Conservation (phyloP, 2,329 filamentous ascomycete species). For the Magnaporthiopsis poae region DNA sequence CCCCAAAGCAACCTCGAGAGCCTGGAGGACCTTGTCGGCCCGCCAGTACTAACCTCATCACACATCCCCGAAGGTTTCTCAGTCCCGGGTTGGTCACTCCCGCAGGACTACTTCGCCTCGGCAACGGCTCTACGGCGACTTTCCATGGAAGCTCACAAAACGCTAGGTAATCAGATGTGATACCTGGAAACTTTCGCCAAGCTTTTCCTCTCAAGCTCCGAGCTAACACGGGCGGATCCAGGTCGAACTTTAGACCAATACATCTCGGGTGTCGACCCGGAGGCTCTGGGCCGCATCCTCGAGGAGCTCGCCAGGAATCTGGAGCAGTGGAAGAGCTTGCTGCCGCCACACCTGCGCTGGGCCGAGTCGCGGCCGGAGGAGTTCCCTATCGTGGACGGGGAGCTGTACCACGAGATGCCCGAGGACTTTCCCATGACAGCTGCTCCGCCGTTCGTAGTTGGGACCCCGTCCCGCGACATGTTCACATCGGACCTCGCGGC, state of each 20-base stretch:
- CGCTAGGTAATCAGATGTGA: slow-evolving; percentile 30
- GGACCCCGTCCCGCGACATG: slow-evolving; percentile 21
- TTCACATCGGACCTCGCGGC: slow-evolving; percentile 37
- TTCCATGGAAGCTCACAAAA: slow-evolving; percentile 41
- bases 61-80: slow-evolving; percentile 37
- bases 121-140: slow-evolving; percentile 48
- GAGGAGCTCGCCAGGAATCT: slow-evolving; percentile 44
- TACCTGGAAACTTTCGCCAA: too few species aligned
- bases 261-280: not conserved
- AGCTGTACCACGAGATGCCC: slow-evolving; percentile 10
- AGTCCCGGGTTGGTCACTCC: slow-evolving; percentile 41
- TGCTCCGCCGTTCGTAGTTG: not conserved
- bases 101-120: slow-evolving; percentile 49
- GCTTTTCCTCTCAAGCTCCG: not conserved
- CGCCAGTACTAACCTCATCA: slow-evolving; percentile 42
- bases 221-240: not conserved
- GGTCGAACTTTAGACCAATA: not conserved
- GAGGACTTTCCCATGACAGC: slow-evolving; percentile 28
- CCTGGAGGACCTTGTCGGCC: slow-evolving; percentile 41
- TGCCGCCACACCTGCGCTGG: slow-evolving; percentile 48
- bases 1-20: slow-evolving; percentile 45
- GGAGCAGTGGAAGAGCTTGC: slow-evolving; percentile 46
- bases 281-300: slow-evolving; percentile 27
- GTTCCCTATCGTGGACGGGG: slow-evolving; percentile 23
- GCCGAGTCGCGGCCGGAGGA: slow-evolving; percentile 39